Base-by-base conservation (phyloP, 2,329 filamentous ascomycete species). In the Cladophialophora bantiana region DNA sequence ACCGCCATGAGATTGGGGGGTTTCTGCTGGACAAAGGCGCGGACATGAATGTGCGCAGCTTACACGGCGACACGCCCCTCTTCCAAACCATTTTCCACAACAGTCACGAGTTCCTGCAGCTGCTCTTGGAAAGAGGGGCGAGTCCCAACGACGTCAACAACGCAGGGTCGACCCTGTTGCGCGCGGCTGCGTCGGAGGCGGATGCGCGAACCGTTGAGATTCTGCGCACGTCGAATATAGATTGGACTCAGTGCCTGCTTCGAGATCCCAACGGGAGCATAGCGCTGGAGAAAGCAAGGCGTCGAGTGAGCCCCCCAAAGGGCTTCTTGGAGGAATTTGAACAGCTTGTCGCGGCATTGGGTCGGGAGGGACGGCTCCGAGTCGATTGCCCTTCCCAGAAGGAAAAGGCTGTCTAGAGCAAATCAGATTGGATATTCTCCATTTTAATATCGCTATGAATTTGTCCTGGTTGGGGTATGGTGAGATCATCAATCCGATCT, bases 81-180 rank as follows among this genome's bases (percentile, higher is more conserved):
- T 60, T 60, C 18, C 56, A 60, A 38, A 48, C 55, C 12, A 52
- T 64, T 55, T 64, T 56, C 56, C 55, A 60, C 55, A 59, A 64
- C 36, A 60, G 20, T 18, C 62, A 64, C 48, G 26, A 34, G 2
- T 64, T 60, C 26, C 35, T 64, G 2, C 10, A 34, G 20, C 3
- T 32, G 26, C 50, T 54, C 12, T 7, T 54, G 26, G 32, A 35
- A n/a, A 32, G 32, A 54, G 50, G 50, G 4, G 50, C 50, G 6
- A 18, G 32, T 34, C 15, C 10, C 50, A 2, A 7, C 26, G 15
- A 15, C 12, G 26, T 54, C 50, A 32, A 32, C 26, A 34, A 32
- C 32, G 50, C 26, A 4, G 50, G 50, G 10, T 35, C 26, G 3
- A 54, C 50, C 15, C 9, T 54, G 18, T 10, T 54, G 50, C 50